Evolutionary conservation across 2,329 filamentous ascomycete genomes (phyloP).

Genomic region (Penicillium sp.): DNA sequence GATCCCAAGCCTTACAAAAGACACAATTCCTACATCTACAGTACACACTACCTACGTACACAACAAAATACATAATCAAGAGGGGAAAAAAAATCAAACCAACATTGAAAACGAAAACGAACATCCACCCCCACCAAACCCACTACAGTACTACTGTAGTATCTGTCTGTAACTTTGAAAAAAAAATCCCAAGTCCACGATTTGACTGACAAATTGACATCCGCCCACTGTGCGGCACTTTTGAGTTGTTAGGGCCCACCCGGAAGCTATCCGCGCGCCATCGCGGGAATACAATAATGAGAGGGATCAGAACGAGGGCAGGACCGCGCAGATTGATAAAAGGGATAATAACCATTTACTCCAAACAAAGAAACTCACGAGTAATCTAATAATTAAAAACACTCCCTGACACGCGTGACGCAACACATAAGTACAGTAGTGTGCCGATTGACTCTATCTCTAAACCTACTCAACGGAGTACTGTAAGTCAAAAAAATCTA

Average conservation of each 20-base stretch:
- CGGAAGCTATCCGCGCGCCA: constrained; percentile 9
- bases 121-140: not conserved
- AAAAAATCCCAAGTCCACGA: not conserved
- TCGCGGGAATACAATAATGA: constrained; percentile 1
- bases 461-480: too few relatives aligned
- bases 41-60: not conserved
- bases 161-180: too few relatives aligned
- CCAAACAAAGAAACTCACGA: not conserved
- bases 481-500: not conserved
- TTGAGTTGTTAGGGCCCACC: constrained; percentile 9
- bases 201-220: constrained; percentile 6
- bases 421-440: too few relatives aligned
- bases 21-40: not conserved
- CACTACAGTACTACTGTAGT: not conserved
- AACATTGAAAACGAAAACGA: not conserved
- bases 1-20: not conserved
- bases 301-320: constrained; percentile 2
- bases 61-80: not conserved
- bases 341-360: too few relatives aligned
- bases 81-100: not conserved
- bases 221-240: constrained; percentile 4
- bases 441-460: too few relatives aligned
- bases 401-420: too few relatives aligned
- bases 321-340: not conserved
- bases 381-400: too few relatives aligned